Base-by-base conservation (phyloP, 495 filamentous ascomycete genomes). In the Neurospora sublineolata region DNA sequence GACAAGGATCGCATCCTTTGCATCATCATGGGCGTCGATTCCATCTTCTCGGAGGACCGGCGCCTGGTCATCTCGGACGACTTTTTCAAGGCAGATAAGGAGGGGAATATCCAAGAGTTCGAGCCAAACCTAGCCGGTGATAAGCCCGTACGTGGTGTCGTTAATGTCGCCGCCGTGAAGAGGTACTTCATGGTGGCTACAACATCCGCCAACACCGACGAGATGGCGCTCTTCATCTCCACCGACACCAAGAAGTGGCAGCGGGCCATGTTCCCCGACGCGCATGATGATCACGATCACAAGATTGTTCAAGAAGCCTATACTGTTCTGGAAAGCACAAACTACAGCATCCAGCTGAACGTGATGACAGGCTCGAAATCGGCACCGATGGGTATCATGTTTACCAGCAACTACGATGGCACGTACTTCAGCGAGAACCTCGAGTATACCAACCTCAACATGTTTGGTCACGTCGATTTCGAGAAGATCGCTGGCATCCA, bases 321-420 rank as follows among this genome's bases (percentile, higher is more conserved):
- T 77, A 99, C 95, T 1, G 85, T 98, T 30, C 84, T 99, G 37
- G 94, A 97, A 81, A 94, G 93, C 73, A 97, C 95, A 20, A 92
- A 97, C 74, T 97, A 98, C 84, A 97, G 94, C 82, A 93, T 99
- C 72, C 94, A 97, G 79, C 89, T 99, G 46, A 94, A 98, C 83
- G 94, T 98, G 73, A 88, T 93, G 84, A 92, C 89, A 1, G 87
- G 88, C 12, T 77, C 77, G 6, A 81, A 84, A 38, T 83, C 82
- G 3, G 87, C 83, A 41, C 89, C 91, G 6, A 93, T 97, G 87
- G 95, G 95, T 30, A 87, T 91, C 3, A 84, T 97, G 23, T 92
- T 96, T 75, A 94, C 92, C 10, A 97, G 94, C 77, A 98, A 98
- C 75, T 97, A 93, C 23, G 95, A 97, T 76, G 95, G 95, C 58